A percentile compares a stretch with the other conserved stretches of the same genome.
phyloP scores from a whole-genome alignment of 2,329 filamentous ascomycete genomes.

The Xylaria arbuscula region DNA sequence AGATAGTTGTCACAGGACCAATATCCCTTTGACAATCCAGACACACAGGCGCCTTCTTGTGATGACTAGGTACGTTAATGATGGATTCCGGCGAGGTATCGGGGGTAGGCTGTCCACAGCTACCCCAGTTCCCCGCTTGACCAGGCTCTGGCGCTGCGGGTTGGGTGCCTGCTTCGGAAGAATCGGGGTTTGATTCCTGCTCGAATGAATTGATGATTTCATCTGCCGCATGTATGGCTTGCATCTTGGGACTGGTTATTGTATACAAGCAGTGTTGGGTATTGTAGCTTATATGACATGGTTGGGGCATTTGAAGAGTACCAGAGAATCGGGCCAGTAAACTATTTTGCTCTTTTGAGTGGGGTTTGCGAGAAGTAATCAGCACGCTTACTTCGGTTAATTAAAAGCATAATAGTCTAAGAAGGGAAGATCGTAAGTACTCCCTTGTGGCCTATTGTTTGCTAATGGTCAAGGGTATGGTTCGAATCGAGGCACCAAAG shows the following conservation, averaged over 20 bases:
- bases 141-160: background rate
- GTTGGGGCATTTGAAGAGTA: background rate
- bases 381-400: too few species aligned
- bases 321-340: too few species aligned
- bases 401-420: background rate
- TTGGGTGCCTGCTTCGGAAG: constrained; percentile 4
- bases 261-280: constrained; percentile 3
- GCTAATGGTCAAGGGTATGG: constrained; percentile 2
- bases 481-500: constrained; percentile 1
- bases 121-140: background rate
- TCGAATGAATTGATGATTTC: background rate
- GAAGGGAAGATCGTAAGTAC: background rate
- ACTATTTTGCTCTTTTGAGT: background rate
- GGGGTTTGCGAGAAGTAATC: constrained; percentile 1
- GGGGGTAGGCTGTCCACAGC: background rate
- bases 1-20: background rate
- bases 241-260: constrained; percentile 1
- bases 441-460: background rate
- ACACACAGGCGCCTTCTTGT: background rate
- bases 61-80: constrained; percentile 1
- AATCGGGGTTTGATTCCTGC: constrained; percentile 2
- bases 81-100: constrained; percentile 6
- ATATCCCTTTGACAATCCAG: background rate
- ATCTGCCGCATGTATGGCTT: background rate
- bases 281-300: background rate